Evolutionary conservation across 192 early-diverging fungal species (phyloP).

Genomic region (Coemansia sp.): DNA sequence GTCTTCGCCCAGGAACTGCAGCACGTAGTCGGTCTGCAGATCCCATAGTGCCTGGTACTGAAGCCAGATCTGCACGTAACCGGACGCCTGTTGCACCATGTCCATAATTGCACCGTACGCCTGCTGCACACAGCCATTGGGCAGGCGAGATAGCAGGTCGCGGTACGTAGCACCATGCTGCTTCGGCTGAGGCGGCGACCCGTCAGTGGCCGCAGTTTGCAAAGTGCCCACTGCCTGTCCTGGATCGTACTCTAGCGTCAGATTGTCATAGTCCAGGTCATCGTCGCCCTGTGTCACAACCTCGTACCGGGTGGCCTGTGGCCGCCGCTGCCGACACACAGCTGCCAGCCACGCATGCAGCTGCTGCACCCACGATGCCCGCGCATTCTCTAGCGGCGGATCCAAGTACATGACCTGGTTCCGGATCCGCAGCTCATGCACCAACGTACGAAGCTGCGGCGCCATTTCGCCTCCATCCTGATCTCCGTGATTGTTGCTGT

Average conservation of each 20-base stretch:
- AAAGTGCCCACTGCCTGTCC: slow-evolving; percentile 16
- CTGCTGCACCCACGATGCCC: slow-evolving; percentile 82
- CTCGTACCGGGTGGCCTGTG: slow-evolving; percentile 91
- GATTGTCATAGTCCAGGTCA: slow-evolving; percentile 61
- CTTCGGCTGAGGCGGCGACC: background rate
- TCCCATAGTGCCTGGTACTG: slow-evolving; percentile 99
- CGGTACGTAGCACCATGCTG: slow-evolving; percentile 27
- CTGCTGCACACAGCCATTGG: slow-evolving; percentile 63
- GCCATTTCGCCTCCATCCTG: slow-evolving; percentile 55
- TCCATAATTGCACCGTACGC: slow-evolving; percentile 85
- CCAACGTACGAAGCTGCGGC: slow-evolving; percentile 66
- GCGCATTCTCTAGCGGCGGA: slow-evolving; percentile 93
- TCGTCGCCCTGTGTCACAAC: slow-evolving; percentile 64
- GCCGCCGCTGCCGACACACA: slow-evolving; percentile 79
- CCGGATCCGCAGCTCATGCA: slow-evolving; percentile 86
- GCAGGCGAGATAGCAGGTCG: slow-evolving; percentile 67
- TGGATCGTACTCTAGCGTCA: slow-evolving; percentile 57
- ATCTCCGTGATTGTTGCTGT: background rate
- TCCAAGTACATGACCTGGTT: slow-evolving; percentile 97
- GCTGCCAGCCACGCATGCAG: slow-evolving; percentile 92
- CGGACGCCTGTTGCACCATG: slow-evolving; percentile 70
- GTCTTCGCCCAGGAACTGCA: slow-evolving; percentile 81
- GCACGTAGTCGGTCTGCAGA: slow-evolving; percentile 83
- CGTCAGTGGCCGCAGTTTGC: too few species aligned
- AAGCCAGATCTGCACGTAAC: slow-evolving; percentile 93